These are phyloP conservation scores for Cystobasidium ongulense DNA, from an alignment of 768 basidiomycete species.

Conservation along the genomic window DNA sequence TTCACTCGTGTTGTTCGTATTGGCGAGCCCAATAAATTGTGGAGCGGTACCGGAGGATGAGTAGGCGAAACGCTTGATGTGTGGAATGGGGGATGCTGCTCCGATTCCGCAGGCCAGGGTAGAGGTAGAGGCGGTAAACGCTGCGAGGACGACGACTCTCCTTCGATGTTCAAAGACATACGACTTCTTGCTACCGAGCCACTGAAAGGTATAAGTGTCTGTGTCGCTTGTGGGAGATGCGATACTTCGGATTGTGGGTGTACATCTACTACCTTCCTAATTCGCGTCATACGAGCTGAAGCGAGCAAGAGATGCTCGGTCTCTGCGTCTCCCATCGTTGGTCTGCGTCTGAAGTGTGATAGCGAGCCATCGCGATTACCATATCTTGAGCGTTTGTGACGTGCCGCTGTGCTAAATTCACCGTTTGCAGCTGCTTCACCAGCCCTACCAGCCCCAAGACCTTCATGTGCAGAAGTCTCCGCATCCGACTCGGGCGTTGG, in stretches of 20 bases:
- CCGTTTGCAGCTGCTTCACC: background rate
- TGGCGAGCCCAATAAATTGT: background rate
- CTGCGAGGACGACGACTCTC: background rate
- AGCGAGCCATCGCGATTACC: background rate
- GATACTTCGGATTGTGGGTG: background rate
- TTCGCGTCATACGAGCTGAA: background rate
- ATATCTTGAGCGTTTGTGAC: too few relatives aligned
- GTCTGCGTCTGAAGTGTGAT: background rate
- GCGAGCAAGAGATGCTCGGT: slow-evolving; percentile 38
- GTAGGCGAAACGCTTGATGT: background rate
- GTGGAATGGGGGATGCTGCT: background rate
- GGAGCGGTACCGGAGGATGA: background rate
- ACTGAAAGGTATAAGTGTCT: background rate
- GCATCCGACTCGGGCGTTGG: background rate
- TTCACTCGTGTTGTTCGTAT: background rate
- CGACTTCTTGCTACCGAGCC: background rate
- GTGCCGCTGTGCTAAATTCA: too few relatives aligned
- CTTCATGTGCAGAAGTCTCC: background rate
- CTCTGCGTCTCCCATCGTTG: slow-evolving; percentile 40
- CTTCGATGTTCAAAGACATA: background rate
- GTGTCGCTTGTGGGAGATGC: background rate
- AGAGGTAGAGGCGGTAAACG: background rate
- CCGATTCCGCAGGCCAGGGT: background rate
- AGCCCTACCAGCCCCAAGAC: background rate
- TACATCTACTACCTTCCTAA: background rate